phyloP scores from a whole-genome alignment of 2,329 filamentous ascomycete species.

The Neocucurbitaria cava region DNA sequence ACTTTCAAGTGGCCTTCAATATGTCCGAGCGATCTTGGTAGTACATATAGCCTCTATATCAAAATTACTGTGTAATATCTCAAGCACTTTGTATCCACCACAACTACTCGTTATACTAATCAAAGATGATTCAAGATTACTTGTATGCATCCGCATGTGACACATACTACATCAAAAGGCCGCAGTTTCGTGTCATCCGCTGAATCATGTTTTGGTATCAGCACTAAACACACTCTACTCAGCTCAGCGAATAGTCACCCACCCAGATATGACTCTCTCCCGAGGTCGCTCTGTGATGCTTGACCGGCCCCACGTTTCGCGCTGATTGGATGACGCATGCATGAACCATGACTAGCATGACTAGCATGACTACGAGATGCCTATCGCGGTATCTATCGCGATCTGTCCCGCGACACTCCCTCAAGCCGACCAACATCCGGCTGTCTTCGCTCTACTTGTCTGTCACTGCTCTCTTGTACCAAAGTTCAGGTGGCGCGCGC shows the following conservation, averaged over 20 bases:
- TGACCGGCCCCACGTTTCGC: conserved; percentile 28
- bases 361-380: conserved; percentile 14
- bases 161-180: background rate
- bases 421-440: background rate
- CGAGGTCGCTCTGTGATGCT: conserved; percentile 11
- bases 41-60: too few relatives aligned
- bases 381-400: conserved; percentile 29
- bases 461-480: background rate
- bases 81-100: too few relatives aligned
- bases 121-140: too few relatives aligned
- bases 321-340: conserved; percentile 36
- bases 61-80: too few relatives aligned
- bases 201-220: background rate
- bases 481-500: background rate
- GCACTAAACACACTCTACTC: background rate
- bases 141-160: too few relatives aligned
- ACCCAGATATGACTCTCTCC: conserved; percentile 22
- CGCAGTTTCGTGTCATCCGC: background rate
- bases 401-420: conserved; percentile 19
- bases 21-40: too few relatives aligned
- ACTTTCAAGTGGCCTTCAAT: too few relatives aligned
- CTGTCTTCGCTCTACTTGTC: conserved; percentile 3
- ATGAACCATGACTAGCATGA: conserved; percentile 21
- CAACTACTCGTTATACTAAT: too few relatives aligned
- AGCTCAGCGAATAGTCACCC: conserved; percentile 13